Evolutionary conservation across 257 asterid genomes (phyloP).

Genomic region (Petrea volubilis): DNA sequence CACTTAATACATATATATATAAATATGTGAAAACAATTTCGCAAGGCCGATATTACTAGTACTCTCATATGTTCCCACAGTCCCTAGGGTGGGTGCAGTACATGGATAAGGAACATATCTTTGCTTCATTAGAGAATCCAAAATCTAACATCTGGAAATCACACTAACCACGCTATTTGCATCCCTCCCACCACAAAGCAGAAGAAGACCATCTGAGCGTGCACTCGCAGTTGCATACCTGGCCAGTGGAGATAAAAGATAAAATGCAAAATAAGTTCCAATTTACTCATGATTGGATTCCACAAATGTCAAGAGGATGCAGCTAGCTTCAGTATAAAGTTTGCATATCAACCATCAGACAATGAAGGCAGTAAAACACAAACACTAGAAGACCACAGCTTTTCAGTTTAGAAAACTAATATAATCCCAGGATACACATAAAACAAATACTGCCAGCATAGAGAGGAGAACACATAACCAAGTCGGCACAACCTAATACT

Average conservation of each 20-base stretch:
- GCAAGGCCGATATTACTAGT: neutral
- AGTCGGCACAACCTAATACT: too few relatives aligned
- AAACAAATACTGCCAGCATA: too few relatives aligned
- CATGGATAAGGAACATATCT: neutral
- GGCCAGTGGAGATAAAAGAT: conserved; percentile 25
- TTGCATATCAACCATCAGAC: conserved; percentile 11
- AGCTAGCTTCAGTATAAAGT: neutral
- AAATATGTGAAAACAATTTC: neutral
- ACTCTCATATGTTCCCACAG: neutral
- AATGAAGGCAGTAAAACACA: too few relatives aligned
- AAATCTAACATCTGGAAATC: conserved; percentile 8
- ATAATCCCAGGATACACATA: too few relatives aligned
- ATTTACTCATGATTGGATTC: conserved; percentile 7
- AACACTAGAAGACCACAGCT: too few relatives aligned
- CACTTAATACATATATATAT: neutral
- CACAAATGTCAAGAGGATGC: conserved; percentile 5
- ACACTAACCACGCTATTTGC: conserved; percentile 91
- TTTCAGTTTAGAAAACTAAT: too few relatives aligned
- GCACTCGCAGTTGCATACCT: conserved; percentile 99
- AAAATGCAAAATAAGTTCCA: conserved; percentile 20
- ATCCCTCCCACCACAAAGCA: conserved; percentile 99
- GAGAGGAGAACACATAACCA: too few relatives aligned
- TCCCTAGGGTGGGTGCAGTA: neutral
- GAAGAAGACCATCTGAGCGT: conserved; percentile 98
- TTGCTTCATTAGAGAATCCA: neutral